Evolutionary conservation across 352 stramenopile genomes (phyloP).

Genomic region (Phytophthora boehmeriae): DNA sequence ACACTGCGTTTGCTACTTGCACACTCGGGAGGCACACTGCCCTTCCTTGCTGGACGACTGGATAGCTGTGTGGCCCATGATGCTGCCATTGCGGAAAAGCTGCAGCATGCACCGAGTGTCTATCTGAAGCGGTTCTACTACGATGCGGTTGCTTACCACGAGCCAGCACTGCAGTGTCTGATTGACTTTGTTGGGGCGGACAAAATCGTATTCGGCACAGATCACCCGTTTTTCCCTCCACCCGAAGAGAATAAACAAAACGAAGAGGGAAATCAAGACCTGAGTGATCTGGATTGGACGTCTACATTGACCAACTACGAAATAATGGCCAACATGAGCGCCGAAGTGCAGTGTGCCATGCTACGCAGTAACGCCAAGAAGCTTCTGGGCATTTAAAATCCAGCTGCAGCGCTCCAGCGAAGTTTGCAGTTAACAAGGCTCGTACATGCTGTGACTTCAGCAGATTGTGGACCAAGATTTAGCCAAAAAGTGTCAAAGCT

Average conservation of each 20-base stretch:
- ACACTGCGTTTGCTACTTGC: conserved; percentile 54
- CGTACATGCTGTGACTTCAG: too few species aligned
- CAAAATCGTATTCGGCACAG: conserved; percentile 66
- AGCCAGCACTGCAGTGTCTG: conserved; percentile 56
- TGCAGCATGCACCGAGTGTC: conserved; percentile 49
- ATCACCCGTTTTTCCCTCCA: conserved; percentile 74
- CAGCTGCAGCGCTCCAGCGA: too few species aligned
- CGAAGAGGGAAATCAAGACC: conserved; percentile 4
- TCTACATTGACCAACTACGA: conserved; percentile 58
- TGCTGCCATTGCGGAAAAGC: conserved; percentile 35
- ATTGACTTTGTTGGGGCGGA: conserved; percentile 58
- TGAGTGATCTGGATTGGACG: conserved; percentile 39
- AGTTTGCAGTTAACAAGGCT: too few species aligned
- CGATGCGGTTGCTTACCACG: conserved; percentile 63
- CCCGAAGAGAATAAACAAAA: conserved; percentile 9
- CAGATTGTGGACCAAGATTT: too few species aligned
- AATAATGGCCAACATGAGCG: conserved; percentile 47
- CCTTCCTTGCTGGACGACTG: conserved; percentile 62
- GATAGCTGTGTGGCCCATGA: conserved; percentile 72
- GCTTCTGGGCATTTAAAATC: conserved; percentile 26
- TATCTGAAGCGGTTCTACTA: conserved; percentile 73
- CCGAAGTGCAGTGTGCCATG: conserved; percentile 40
- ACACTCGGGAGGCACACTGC: conserved; percentile 65
- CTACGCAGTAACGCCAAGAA: conserved; percentile 46
- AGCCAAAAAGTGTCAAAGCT: too few species aligned